phyloP scores from a whole-genome alignment of 306 rosid genomes.

The Echinosophora koreensis region DNA sequence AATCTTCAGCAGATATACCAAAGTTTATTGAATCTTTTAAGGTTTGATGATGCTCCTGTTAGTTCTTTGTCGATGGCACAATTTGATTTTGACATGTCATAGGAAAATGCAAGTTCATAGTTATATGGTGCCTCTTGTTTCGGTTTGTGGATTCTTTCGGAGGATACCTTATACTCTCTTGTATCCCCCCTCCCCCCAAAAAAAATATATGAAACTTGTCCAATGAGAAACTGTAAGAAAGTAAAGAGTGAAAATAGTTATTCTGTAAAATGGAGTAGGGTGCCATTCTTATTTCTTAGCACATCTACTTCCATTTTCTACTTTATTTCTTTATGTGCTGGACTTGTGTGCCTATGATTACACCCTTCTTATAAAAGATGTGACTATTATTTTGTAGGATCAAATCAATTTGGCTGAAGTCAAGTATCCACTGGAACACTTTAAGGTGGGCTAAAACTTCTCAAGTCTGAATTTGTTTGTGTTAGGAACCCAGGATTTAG shows the following conservation, averaged over 20 bases:
- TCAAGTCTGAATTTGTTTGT: conserved; percentile 16
- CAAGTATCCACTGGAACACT: conserved; percentile 81
- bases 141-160: conserved; percentile 8
- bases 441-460: conserved; percentile 64
- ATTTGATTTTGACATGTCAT: conserved; percentile 33
- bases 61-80: conserved; percentile 42
- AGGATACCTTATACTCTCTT: neutral
- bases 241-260: neutral
- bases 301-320: conserved; percentile 21
- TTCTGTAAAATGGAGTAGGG: conserved; percentile 9
- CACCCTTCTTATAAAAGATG: conserved; percentile 35
- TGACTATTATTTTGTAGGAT: conserved; percentile 67
- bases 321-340: conserved; percentile 40
- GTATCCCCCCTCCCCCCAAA: neutral
- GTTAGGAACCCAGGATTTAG: no score
- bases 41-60: conserved; percentile 62
- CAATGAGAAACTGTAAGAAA: conserved; percentile 10
- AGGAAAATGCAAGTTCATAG: conserved; percentile 1
- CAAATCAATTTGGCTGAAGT: conserved; percentile 88
- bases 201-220: neutral
- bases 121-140: conserved; percentile 3
- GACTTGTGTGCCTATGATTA: conserved; percentile 25
- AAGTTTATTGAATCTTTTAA: conserved; percentile 76
- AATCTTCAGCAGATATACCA: conserved; percentile 85
- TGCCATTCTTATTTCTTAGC: conserved; percentile 26